Evolutionary conservation across 192 early-diverging fungal genomes (phyloP), one percentile per base, ranked within the genome.

Genomic region (Piromyces finnis): DNA sequence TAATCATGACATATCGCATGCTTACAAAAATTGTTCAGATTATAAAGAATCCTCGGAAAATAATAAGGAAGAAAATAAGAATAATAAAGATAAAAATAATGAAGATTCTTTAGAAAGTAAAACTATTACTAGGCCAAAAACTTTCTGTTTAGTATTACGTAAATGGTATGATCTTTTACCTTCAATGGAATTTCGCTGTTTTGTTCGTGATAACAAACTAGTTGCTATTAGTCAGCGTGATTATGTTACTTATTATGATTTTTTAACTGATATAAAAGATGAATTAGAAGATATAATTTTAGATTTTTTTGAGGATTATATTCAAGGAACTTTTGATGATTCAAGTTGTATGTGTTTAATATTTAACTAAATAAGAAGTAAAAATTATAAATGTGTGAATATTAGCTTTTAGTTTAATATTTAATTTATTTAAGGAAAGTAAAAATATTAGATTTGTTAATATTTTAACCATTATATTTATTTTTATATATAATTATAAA

Each of bases 121-220:
- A 84, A 27, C 77, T 80, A n/a, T 68, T 26, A 68, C 51, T 39
- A 84, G 85, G 80, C 89, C 83, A 28, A 84, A 88, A 79, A 79
- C 29, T 0, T 88, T 88, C 77, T 86, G 94, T 28, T 88, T 99
- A 35, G 91, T 96, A 29, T 87, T 99, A 28, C 85, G 95, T 30
- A 92, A 97, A 82, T 98, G 96, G 96, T 91, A 92, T 82, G 93
- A 96, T 79, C 82, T 98, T 28, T 81, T 90, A 28, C 95, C 96
- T 3, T 94, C 97, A 0, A 92, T 97, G 92, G 95, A 97, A 85
- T 99, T 98, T 84, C 85, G 98, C 28, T 96, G 96, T 81, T 99
- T 98, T 92, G 95, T 98, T 30, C 86, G 86, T 78, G 83, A 92
- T 30, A 82, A 86, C 14, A 81, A 87, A 32, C 79, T 99, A 4